Base-by-base conservation (phyloP, 2,329 filamentous ascomycete genomes). In the Trichoderma koningii region DNA sequence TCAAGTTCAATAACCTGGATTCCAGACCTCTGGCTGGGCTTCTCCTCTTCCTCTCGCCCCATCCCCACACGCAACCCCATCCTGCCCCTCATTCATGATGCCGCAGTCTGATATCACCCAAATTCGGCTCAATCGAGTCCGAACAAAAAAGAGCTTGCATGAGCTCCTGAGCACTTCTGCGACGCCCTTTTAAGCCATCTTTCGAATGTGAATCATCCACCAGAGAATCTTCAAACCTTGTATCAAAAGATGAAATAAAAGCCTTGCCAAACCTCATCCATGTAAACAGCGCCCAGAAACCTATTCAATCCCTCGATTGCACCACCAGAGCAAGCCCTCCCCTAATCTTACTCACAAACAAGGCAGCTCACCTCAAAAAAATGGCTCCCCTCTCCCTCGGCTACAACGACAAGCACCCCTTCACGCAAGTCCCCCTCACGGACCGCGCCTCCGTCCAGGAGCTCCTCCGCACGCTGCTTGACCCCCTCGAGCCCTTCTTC, bases 401-500 rank as follows among this genome's bases (percentile, higher is more conserved):
- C 69, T 86, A 86, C 71, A 70, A 79, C 67, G 78, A 75, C 66
- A 71, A 76, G n/a, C 85, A 87, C 69, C 84, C 85, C 21, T 87
- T 87, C 74, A 79, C 82, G 44, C 75, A 78, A 65, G 78, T 86
- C 55, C 71, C 79, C 26, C 78, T 87, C 53, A 75, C 76, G 34
- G 79, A 84, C 89, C 56, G 56, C 42, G 44, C 21, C 44, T 65
- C 64, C 0, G 64, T 65, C n/a, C 86, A 89, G 70, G 76, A 84
- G 55, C 85, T 88, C 12, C 82, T 89, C 15, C 77, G 78, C 44
- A 83, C 86, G 3, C 80, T 93, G 10, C 83, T 93, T 28, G 87
- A 91, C 70, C 90, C 90, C 9, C 80, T 93, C 5, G 81, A 87
- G 66, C 84, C 87, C 2, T 90, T 90, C 75, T 91, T 92, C 76